Conservation (phyloP, 1,284 basidiomycete genomes). For the Tilletia walkeri region DNA sequence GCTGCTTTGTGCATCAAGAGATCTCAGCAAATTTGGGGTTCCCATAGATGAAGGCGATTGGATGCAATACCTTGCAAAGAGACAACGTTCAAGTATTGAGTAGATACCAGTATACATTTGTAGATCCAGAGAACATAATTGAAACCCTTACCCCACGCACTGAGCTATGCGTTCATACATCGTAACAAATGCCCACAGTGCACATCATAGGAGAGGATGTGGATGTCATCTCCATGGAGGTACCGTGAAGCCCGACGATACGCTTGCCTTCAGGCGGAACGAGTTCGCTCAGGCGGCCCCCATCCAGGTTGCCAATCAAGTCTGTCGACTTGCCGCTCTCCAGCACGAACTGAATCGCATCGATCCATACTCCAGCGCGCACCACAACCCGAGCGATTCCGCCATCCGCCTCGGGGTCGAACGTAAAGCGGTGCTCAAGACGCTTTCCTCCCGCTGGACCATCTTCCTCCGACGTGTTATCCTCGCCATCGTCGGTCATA, state of each 20-base stretch:
- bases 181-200: conserved; percentile 1
- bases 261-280: conserved; percentile 25
- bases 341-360: conserved; percentile 33
- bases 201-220: neutral
- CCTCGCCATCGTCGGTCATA: too few species aligned
- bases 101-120: too few species aligned
- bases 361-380: conserved; percentile 32
- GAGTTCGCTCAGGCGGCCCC: conserved; percentile 28
- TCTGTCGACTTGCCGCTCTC: conserved; percentile 27
- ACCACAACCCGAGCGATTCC: conserved; percentile 26
- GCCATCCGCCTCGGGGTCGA: conserved; percentile 20
- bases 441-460: too few species aligned
- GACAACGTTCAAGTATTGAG: too few species aligned
- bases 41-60: too few species aligned
- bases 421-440: neutral
- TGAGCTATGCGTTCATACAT: too few species aligned
- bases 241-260: conserved; percentile 29
- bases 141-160: too few species aligned
- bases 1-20: neutral
- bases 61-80: too few species aligned
- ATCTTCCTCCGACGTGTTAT: too few species aligned
- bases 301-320: conserved; percentile 28
- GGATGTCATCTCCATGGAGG: too few species aligned
- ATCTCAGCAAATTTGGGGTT: neutral
- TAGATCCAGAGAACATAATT: too few species aligned